Base-by-base conservation (phyloP, 2,329 filamentous ascomycete species). In the Leptoxyphium fumago region DNA sequence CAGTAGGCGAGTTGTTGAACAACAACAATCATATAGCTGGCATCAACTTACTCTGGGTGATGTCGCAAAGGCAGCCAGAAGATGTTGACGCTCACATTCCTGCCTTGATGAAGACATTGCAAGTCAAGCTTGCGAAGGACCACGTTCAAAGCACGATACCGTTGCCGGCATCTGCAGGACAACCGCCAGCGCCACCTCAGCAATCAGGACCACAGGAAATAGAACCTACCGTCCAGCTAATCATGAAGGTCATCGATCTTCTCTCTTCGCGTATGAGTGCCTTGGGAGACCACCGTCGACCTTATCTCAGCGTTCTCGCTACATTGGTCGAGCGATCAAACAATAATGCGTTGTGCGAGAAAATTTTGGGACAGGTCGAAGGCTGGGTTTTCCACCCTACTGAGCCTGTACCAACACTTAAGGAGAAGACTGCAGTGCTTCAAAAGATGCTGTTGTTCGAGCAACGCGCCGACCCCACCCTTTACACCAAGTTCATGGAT, bases 391-490 rank as follows among this genome's bases (percentile, higher is more conserved):
- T 99, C 69, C 78, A 86, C 51, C 91, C 86, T 0, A 88, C 86
- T 46, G 91, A 94, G 50, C 91, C 87, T 2, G 95, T 91, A 74
- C 91, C 91, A 0, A 98, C 91, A 0, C 73, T 98, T 1, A 99
- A 99, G 63, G 93, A 98, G 65, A 98, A 98, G 69, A 96, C 89
- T 0, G 93, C 93, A 1, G 91, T 99, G 1, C 68, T 99, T n/a
- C 88, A 94, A 56, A 99, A 98, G 67, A 99, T 99, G 91, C 69
- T 96, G 13, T 80, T 88, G 0, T 98, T 98, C 53, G 91, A 99
- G 64, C 78, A 84, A 45, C 77, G 91, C 34, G 67, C 74, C 26
- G 89, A 96, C 58, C 77, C 80, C 29, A 86, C 82, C 0, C 80
- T 98, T 67, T 72, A 98, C 45, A 87, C 82, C 52, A 89, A 89